Evolutionary conservation across 148 eudicot genomes (phyloP).

Genomic region (Fagopyrum homotropicum): DNA sequence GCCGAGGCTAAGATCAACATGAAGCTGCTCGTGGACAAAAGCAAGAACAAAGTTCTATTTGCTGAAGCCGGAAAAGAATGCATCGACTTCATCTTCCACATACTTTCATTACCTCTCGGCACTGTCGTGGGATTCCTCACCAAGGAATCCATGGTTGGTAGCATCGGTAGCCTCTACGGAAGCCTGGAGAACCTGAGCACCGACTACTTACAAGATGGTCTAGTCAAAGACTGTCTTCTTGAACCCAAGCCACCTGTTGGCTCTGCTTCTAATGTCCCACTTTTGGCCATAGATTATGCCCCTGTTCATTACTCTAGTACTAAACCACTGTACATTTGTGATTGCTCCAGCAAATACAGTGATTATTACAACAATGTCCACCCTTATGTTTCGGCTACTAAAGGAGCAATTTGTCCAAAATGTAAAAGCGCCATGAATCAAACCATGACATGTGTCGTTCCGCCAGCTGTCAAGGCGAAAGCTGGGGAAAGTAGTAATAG

Average conservation of each 20-base stretch:
- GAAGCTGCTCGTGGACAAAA: background rate
- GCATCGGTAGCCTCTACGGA: too few species aligned
- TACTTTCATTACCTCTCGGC: background rate
- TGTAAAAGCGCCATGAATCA: background rate
- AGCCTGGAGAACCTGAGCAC: background rate
- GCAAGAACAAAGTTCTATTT: background rate
- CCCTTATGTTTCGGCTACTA: background rate
- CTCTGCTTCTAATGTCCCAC: background rate
- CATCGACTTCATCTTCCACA: slow-evolving; percentile 6
- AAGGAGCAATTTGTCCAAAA: background rate
- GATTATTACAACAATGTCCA: too few species aligned
- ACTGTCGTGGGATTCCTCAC: background rate
- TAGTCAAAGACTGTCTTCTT: background rate
- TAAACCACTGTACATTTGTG: background rate
- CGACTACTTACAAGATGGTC: background rate
- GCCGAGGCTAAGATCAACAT: too few species aligned
- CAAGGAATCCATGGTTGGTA: background rate
- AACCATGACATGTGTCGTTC: background rate
- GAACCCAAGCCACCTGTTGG: background rate
- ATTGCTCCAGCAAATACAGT: too few species aligned
- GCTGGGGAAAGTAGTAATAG: too few species aligned
- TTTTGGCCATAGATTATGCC: background rate
- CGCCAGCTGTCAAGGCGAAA: background rate
- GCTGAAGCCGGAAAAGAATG: slow-evolving; percentile 5
- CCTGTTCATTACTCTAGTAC: background rate